Conservation (phyloP, 2,329 filamentous ascomycete species). For the Verticillium alfalfae region DNA sequence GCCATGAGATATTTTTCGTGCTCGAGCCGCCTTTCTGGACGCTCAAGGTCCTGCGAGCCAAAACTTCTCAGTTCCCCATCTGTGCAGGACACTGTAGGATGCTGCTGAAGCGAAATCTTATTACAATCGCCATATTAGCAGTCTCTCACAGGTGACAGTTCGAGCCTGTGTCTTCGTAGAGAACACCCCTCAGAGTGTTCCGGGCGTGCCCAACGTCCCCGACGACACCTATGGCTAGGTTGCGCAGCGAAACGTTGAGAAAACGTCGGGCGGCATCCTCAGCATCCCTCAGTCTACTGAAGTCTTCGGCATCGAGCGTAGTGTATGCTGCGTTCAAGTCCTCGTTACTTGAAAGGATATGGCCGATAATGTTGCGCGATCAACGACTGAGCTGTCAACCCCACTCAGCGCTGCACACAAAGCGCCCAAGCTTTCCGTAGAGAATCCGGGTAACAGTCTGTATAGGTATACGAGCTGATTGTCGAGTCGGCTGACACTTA, state of each 20-base stretch:
- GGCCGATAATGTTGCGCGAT: conserved; percentile 68
- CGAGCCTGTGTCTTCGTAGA: not conserved
- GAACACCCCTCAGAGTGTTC: not conserved
- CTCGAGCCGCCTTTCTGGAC: too few species aligned
- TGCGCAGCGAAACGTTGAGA: conserved; percentile 21
- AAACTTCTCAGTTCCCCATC: too few species aligned
- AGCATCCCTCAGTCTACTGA: conserved; percentile 61
- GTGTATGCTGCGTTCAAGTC: conserved; percentile 72
- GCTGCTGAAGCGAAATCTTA: too few species aligned
- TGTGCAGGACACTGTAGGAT: too few species aligned
- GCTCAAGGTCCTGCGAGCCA: too few species aligned
- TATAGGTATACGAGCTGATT: conserved; percentile 73
- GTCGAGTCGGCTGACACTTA: conserved; percentile 40
- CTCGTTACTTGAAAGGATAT: conserved; percentile 64
- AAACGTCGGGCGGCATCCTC: conserved; percentile 56
- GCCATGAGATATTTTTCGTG: too few species aligned
- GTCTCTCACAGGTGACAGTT: too few species aligned
- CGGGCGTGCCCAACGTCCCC: not conserved
- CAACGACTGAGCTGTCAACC: conserved; percentile 64
- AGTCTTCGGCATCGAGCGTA: conserved; percentile 58
- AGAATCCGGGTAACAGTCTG: conserved; percentile 61
- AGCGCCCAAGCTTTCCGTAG: conserved; percentile 77
- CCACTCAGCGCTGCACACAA: conserved; percentile 85
- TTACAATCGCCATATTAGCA: too few species aligned
- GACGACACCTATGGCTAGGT: not conserved